These are phyloP conservation scores for Mycena alexandri DNA, from an alignment of 768 basidiomycete species.

Conservation along the genomic window DNA sequence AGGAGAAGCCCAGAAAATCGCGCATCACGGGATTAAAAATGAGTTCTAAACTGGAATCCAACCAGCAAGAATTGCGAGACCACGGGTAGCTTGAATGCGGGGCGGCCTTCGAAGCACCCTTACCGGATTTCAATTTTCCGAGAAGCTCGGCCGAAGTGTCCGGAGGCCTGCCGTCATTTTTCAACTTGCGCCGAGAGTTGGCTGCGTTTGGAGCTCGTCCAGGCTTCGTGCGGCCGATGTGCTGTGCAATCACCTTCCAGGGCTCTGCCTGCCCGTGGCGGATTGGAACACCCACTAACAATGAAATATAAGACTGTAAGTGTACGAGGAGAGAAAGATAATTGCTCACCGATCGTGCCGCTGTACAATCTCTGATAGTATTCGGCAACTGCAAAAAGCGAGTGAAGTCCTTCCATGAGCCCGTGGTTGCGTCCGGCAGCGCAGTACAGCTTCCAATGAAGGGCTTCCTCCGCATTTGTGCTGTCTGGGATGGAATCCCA, in stretches of 20 bases:
- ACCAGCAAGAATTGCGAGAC: constrained; percentile 1
- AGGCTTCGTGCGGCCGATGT: constrained; percentile 42
- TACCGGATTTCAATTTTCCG: constrained; percentile 23
- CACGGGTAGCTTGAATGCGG: neutral
- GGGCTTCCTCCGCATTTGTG: constrained; percentile 52
- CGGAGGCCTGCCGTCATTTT: constrained; percentile 43
- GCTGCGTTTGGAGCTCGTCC: constrained; percentile 23
- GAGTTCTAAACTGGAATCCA: neutral
- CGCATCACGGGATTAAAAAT: constrained; percentile 25
- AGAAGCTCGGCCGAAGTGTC: constrained; percentile 34
- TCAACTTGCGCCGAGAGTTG: constrained; percentile 33
- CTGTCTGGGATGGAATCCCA: constrained; percentile 50
- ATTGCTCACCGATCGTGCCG: neutral
- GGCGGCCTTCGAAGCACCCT: neutral
- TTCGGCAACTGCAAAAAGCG: constrained; percentile 34
- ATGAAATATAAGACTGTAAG: too few relatives aligned
- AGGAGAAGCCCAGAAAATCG: constrained; percentile 30
- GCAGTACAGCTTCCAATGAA: constrained; percentile 50
- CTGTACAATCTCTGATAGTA: constrained; percentile 38
- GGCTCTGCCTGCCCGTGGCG: constrained; percentile 43
- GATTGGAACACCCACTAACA: constrained; percentile 38
- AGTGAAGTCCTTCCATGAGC: constrained; percentile 42
- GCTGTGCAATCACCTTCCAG: constrained; percentile 41
- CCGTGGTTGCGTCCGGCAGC: constrained; percentile 18
- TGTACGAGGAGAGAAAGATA: constrained; percentile 1